Evolutionary conservation across 768 basidiomycete species (phyloP), one percentile per base, ranked within the genome.

Genomic region (Gautieria morchelliformis): DNA sequence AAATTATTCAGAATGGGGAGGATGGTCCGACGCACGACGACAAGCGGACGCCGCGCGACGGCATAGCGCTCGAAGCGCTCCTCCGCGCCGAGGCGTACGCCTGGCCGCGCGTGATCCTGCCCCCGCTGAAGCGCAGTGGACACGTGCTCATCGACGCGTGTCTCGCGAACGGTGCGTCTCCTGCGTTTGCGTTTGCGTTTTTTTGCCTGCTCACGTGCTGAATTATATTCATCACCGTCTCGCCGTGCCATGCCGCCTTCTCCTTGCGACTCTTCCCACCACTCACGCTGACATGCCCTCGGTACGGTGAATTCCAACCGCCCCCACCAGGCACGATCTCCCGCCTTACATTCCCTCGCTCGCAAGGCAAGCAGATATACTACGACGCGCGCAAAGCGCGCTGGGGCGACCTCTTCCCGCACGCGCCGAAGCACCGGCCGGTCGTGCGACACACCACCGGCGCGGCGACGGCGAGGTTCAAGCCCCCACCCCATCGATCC

Each of bases 341-440:
- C 79, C 84, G 95, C 5, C 73, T 94, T 69, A 95, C 88, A 5
- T 84, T 95, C 40, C 89, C 95, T 0, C 93, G 83, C 63, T 94
- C 91, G 2, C 93, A 94, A 71, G 93, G 93, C n/a, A 94, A 92
- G 68, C 93, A 97, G 64, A 78, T 82, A 0, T 99, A 83, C 67
- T 93, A 97, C 66, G 96, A 98, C 68, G 93, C 94, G 2, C 84
- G 94, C 37, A 97, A 98, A 72, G 84, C 89, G 0, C 71, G 70
- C 10, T 98, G 95, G 94, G 96, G 96, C 19, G 96, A 98, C 67
- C 75, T 91, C 22, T 97, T 98, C 71, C 96, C 96, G 20, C 94
- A 97, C 66, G 70, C 75, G 17, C 82, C 93, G 5, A 93, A 93
- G 70, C 90, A 88, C 65, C 65, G 75, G 6, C 83, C 87, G 0